Conservation (phyloP, 148 eudicot genomes). For the Cornus suecica region DNA sequence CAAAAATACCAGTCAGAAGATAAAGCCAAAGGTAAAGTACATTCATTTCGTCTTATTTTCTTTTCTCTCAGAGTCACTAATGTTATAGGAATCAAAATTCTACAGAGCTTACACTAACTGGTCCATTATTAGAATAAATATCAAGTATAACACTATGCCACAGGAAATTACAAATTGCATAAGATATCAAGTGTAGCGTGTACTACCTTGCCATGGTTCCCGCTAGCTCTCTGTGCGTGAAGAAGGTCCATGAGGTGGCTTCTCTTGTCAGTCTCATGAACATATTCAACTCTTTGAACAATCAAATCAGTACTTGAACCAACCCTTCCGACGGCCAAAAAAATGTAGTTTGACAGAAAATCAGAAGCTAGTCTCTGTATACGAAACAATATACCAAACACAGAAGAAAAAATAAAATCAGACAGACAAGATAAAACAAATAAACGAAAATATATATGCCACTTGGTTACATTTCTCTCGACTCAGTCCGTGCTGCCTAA, state of each 20-base stretch:
- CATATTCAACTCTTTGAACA: constrained; percentile 38
- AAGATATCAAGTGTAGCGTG: not conserved
- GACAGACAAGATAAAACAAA: not conserved
- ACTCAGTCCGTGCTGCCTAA: not conserved
- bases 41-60: not conserved
- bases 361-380: constrained; percentile 41
- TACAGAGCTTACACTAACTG: not conserved
- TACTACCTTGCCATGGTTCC: constrained; percentile 10
- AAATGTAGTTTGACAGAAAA: constrained; percentile 37
- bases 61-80: not conserved
- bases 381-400: constrained; percentile 2
- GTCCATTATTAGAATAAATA: too few relatives aligned
- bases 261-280: constrained; percentile 35
- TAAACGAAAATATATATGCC: too few relatives aligned
- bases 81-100: not conserved
- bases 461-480: not conserved
- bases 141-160: not conserved
- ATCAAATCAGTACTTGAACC: constrained; percentile 40
- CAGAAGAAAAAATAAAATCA: not conserved
- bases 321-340: constrained; percentile 34
- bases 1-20: too few relatives aligned
- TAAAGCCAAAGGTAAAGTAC: too few relatives aligned
- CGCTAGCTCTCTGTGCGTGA: constrained; percentile 31
- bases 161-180: not conserved
- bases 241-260: constrained; percentile 40